A percentile compares a stretch with the other conserved stretches of the same genome.
Conservation (phyloP, 2,329 filamentous ascomycete genomes). For the Claviceps africana region DNA sequence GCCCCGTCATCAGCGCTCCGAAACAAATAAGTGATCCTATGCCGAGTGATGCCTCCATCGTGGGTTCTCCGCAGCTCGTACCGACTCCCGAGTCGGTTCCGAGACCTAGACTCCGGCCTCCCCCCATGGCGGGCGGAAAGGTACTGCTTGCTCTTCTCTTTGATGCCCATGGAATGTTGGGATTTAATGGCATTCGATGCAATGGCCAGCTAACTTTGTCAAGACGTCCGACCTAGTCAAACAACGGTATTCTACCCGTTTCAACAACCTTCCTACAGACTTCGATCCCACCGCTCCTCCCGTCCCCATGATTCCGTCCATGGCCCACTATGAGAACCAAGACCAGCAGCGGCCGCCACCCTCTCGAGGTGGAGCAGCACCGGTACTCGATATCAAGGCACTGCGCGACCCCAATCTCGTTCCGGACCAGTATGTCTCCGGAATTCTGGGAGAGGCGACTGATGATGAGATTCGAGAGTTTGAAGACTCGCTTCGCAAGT, state of each 20-base stretch:
- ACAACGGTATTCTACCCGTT: constrained; percentile 83
- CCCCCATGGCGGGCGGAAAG: constrained; percentile 41
- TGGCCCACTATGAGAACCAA: constrained; percentile 43
- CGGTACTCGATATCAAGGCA: constrained; percentile 61
- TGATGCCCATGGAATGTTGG: background rate
- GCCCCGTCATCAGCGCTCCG: constrained; percentile 48
- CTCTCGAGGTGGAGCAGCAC: constrained; percentile 38
- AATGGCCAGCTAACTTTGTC: constrained; percentile 11
- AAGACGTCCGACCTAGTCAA: constrained; percentile 77
- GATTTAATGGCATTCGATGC: background rate
- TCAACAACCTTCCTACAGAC: constrained; percentile 62
- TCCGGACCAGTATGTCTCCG: constrained; percentile 65
- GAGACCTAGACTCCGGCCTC: constrained; percentile 31
- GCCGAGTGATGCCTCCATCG: constrained; percentile 31
- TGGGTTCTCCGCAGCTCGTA: constrained; percentile 10
- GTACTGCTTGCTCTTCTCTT: constrained; percentile 17
- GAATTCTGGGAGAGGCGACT: constrained; percentile 66
- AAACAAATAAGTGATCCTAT: constrained; percentile 50
- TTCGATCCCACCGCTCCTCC: constrained; percentile 56
- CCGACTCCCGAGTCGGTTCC: constrained; percentile 14
- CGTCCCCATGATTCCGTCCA: constrained; percentile 51
- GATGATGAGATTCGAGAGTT: constrained; percentile 78
- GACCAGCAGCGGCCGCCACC: constrained; percentile 38
- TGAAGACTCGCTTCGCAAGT: constrained; percentile 58
- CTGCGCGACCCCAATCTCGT: constrained; percentile 67